Conservation (phyloP, 768 basidiomycete genomes). For the Leccinum disarticulatum region DNA sequence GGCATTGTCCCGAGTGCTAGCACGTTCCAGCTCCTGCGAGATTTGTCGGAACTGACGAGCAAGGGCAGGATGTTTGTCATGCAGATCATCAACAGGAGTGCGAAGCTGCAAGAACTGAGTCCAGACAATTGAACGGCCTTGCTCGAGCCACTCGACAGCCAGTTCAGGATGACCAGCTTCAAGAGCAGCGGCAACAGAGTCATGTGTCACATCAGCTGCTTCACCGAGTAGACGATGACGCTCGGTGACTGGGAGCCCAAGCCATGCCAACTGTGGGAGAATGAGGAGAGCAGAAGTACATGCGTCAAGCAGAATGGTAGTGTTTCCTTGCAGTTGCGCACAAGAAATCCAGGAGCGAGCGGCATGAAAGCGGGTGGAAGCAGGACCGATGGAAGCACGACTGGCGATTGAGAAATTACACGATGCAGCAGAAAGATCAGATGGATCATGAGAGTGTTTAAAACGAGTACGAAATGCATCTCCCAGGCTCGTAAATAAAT, state of each 20-base stretch:
- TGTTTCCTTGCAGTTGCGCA: not conserved
- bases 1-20: not conserved
- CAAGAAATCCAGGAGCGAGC: not conserved
- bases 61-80: not conserved
- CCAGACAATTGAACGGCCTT: not conserved
- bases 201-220: not conserved
- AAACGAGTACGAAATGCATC: not conserved
- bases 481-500: not conserved
- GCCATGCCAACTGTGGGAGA: not conserved
- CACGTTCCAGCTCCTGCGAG: not conserved
- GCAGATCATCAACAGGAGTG: not conserved
- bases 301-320: not conserved
- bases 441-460: too few relatives aligned
- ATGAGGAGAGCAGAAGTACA: not conserved
- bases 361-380: not conserved
- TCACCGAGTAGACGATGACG: not conserved
- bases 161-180: not conserved
- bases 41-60: not conserved
- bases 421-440: too few relatives aligned
- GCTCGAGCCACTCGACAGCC: not conserved
- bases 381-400: too few relatives aligned
- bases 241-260: not conserved
- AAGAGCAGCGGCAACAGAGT: not conserved
- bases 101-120: not conserved
- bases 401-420: too few relatives aligned